Conservation (phyloP, 306 rosid species). For the Vigna reflexopilosa region DNA sequence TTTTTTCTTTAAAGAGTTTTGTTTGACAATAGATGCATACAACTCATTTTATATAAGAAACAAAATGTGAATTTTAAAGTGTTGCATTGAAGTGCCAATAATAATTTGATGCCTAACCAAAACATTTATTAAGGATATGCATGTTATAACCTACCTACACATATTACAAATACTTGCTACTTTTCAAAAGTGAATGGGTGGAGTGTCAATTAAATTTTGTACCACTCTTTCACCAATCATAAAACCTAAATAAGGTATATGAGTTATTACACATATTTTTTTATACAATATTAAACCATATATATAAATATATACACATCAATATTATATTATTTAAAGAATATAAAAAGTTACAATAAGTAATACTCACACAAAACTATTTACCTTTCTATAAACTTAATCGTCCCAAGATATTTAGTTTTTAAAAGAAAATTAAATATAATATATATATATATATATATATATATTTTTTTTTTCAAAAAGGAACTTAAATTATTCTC, state of each 20-base stretch:
- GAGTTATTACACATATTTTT: background rate
- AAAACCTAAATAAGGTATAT: background rate
- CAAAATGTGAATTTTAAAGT: background rate
- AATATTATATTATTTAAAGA: too few relatives aligned
- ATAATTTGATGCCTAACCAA: background rate
- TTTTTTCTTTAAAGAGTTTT: background rate
- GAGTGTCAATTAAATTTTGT: background rate
- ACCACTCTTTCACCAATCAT: conserved; percentile 4
- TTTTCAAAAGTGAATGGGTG: conserved; percentile 1
- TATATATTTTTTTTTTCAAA: too few relatives aligned
- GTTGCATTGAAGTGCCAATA: conserved; percentile 5
- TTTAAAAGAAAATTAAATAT: too few relatives aligned
- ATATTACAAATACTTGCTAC: background rate
- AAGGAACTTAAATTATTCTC: too few relatives aligned
- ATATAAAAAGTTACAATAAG: too few relatives aligned
- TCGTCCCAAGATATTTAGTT: too few relatives aligned
- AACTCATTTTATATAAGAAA: background rate
- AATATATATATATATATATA: too few relatives aligned
- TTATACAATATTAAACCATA: too few relatives aligned
- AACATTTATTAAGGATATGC: conserved; percentile 13
- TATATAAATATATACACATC: too few relatives aligned
- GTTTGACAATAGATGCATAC: too few relatives aligned
- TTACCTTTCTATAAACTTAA: too few relatives aligned
- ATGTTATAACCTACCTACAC: background rate
- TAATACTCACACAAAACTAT: too few relatives aligned